Percentiles rank a stretch among this genome's conserved stretches.
These are phyloP conservation scores for Scleroderma citrinum DNA, from an alignment of 768 basidiomycete genomes.

Conservation along the genomic window DNA sequence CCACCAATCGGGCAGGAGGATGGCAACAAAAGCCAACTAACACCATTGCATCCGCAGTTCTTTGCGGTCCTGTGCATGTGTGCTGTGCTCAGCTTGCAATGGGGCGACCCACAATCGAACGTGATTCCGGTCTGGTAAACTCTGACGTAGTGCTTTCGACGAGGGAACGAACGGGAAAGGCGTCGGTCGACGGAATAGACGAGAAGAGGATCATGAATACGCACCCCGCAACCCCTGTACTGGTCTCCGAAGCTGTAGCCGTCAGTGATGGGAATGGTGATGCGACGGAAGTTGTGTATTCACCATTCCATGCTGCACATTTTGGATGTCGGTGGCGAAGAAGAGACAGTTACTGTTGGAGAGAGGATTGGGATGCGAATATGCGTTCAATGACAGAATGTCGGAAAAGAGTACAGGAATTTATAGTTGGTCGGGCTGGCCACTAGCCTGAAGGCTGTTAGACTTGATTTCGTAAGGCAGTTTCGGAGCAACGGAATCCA, in stretches of 20 bases:
- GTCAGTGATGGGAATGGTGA: conserved; percentile 6
- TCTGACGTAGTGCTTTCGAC: conserved; percentile 53
- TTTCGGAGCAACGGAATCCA: conserved; percentile 1
- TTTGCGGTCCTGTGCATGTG: conserved; percentile 57
- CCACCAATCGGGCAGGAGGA: neutral
- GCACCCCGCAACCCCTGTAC: conserved; percentile 38
- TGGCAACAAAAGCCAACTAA: conserved; percentile 10
- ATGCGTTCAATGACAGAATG: neutral
- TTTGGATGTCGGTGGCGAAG: conserved; percentile 1
- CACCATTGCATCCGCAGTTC: conserved; percentile 51
- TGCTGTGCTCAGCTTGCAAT: conserved; percentile 48
- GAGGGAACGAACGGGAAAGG: neutral
- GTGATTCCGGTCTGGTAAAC: conserved; percentile 57
- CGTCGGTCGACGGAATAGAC: neutral
- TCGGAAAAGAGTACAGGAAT: neutral
- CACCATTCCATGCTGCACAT: conserved; percentile 63
- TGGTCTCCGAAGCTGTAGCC: conserved; percentile 34
- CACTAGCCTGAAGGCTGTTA: neutral
- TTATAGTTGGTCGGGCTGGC: neutral
- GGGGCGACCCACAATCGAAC: conserved; percentile 46
- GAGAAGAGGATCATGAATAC: conserved; percentile 5
- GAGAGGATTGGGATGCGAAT: neutral
- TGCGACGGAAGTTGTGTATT: conserved; percentile 7
- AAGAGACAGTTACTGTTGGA: neutral
- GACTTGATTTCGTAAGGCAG: conserved; percentile 5